Evolutionary conservation across 257 asterid species (phyloP), one percentile per base, ranked within the genome.

Genomic region (Solanum pimpinellifolium): DNA sequence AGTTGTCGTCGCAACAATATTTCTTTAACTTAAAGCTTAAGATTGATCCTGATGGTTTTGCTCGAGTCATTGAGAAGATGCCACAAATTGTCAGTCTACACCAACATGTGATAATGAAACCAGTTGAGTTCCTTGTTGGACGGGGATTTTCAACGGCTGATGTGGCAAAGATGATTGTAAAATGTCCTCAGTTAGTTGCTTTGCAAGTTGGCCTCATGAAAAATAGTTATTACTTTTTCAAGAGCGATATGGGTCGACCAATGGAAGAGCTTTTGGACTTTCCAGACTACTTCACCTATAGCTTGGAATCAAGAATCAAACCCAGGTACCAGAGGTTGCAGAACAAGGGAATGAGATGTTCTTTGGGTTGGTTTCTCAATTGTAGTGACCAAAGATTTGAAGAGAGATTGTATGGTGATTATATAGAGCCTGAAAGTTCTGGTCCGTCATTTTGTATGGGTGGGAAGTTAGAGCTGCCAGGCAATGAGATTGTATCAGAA

Each of bases 371-470:
- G 99, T 94, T 97, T 88, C 91, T 97, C 80, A 97, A 97, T 90
- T 97, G 99, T 82, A 97, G 99, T 33, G 99, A 97, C 92, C 95
- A 90, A 86, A 92, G 98, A 89, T 97, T 97, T 86, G 98, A 95
- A 91, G 99, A 96, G 90, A 95, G 99, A 88, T 87, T 96, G 86
- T 91, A 92, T 86, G 99, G 98, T 72, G 90, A 91, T 52, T 94
- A 92, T 88, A 95, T 97, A 59, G 99, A 95, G 88, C 94, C 96
- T 6, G 99, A 95, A 85, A 92, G 91, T 89, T 87, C 72, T 4
- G 97, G 99, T 60, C 99, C 99, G 9, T 91, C 93, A 49, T 97
- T 95, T 90, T 87, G 14, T 16, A 90, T 97, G 96, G 99, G 99
- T 74, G 99, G 99, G 27, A 95, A 93, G 92, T 88, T 97, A 74